Base-by-base conservation (phyloP, 192 early-diverging fungal species). In the Coemansia javaensis region DNA sequence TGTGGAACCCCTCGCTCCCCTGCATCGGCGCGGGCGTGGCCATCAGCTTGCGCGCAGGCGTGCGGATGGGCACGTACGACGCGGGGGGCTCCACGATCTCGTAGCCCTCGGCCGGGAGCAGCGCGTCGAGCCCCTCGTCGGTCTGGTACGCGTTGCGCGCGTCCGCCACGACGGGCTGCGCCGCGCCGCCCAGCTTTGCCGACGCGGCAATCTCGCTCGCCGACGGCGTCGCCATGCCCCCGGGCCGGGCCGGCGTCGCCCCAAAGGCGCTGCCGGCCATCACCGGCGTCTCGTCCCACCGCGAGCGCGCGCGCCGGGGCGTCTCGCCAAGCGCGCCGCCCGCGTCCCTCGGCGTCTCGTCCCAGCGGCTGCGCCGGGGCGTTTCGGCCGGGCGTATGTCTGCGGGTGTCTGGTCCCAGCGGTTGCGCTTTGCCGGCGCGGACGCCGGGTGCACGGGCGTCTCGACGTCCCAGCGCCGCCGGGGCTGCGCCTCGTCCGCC, bases 251-350 rank as follows among this genome's bases (percentile, higher is more conserved):
- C 9, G 53, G 53, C 7, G 53, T 55, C n/a, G 47, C 57, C 2
- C 49, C 58, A 40, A 40, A 41, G 17, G 40, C 44, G 1, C 24
- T 28, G 32, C 64, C 63, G 9, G 51, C 44, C 44, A 78, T 79
- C 14, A 88, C 47, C 8, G 93, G 96, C 0, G 96, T 99, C 54
- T 92, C 92, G 54, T 97, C 96, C 96, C 96, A 99, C 28, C 92
- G 76, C 11, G 93, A 96, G 44, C 87, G 81, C 48, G 93, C 91
- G 13, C 77, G 78, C 30, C 67, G 53, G 15, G 85, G 81, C 32
- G 81, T 81, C 38, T 56, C 81, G 34, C 50, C 75, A 53, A 41
- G 49, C 30, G 67, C 73, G 36, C 67, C 75, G 6, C 86, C 13
- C 18, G 28, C 24, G 4, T 32, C 37, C 33, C 58, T 37, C 32